These are phyloP conservation scores for Silene noctiflora DNA, from an alignment of 179 eudicot species.

Conservation along the genomic window DNA sequence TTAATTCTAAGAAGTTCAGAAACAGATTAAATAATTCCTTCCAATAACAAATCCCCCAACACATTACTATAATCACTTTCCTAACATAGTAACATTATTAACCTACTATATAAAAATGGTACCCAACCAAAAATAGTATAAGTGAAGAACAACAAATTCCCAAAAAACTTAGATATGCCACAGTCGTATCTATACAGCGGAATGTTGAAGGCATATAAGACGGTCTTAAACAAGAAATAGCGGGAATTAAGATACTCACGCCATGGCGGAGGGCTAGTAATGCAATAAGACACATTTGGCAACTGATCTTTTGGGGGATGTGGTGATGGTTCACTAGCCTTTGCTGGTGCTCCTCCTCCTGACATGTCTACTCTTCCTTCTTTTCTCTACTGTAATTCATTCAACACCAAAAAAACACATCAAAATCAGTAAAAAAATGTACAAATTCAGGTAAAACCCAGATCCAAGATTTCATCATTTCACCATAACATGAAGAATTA, in stretches of 20 bases:
- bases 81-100: neutral
- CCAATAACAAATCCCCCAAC: conserved; percentile 11
- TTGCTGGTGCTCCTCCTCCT: conserved; percentile 70
- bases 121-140: conserved; percentile 16
- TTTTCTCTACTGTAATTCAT: conserved; percentile 8
- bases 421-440: conserved; percentile 17
- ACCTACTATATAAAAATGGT: conserved; percentile 14
- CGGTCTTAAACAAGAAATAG: neutral
- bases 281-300: conserved; percentile 84
- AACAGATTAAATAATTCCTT: conserved; percentile 2
- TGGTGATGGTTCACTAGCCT: conserved; percentile 72
- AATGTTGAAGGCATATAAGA: too few relatives aligned
- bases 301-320: conserved; percentile 95
- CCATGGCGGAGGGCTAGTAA: conserved; percentile 98
- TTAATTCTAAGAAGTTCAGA: neutral
- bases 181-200: too few relatives aligned
- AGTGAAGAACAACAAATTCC: conserved; percentile 4
- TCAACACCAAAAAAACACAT: conserved; percentile 15
- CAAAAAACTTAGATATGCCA: neutral
- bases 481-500: conserved; percentile 9
- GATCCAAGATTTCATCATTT: conserved; percentile 29
- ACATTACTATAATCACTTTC: conserved; percentile 6
- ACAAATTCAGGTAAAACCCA: conserved; percentile 36
- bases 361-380: conserved; percentile 32
- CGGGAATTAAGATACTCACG: conserved; percentile 51